Evolutionary conservation across 495 filamentous ascomycete genomes (phyloP), one percentile per base, ranked within the genome.

Genomic region (Penicillium cataractarum): DNA sequence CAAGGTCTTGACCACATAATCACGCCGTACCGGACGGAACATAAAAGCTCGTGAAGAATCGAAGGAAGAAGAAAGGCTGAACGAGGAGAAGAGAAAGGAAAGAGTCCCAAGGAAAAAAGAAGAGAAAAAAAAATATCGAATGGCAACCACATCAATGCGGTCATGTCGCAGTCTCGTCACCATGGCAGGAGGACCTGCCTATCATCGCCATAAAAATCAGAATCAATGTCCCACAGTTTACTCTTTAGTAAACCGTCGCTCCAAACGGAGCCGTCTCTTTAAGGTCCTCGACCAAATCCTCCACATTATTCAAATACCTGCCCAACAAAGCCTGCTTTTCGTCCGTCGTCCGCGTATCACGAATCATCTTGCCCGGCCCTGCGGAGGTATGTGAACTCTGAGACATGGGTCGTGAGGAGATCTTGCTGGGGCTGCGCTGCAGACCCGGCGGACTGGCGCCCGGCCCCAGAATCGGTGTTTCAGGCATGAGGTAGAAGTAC

Each of bases 401-500:
- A 44, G 74, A 71, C 57, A 69, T 57, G 51, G 76, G 74, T 44
- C 67, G 68, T 49, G 50, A 73, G 21, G 81, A 80, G 19, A 90
- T 72, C 76, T 92, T 93, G 67, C 86, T 91, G 10, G 90, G 90
- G 70, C 86, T 91, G 61, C 88, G 80, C 71, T 90, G 89, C 56
- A 89, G 72, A 55, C 85, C 77, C 40, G 80, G 68, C n/a, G 66
- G 60, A 39, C 52, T 82, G 70, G 68, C 42, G 15, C 55, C 53
- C 2, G 58, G 64, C 4, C 69, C 65, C 0, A 82, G 79, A 21
- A 83, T 82, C 1, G 90, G 86, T 1, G 84, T 87, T 76, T 98
- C 95, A 31, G 93, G 92, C 88, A 97, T 97, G 52, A 99, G 86
- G 75, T 98, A 99, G 76, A 97, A 97, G 77, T 98, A 97, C 6